These are phyloP conservation scores for Hansenula lynferdii DNA, from an alignment of 1,139 yeast species.

Conservation along the genomic window DNA sequence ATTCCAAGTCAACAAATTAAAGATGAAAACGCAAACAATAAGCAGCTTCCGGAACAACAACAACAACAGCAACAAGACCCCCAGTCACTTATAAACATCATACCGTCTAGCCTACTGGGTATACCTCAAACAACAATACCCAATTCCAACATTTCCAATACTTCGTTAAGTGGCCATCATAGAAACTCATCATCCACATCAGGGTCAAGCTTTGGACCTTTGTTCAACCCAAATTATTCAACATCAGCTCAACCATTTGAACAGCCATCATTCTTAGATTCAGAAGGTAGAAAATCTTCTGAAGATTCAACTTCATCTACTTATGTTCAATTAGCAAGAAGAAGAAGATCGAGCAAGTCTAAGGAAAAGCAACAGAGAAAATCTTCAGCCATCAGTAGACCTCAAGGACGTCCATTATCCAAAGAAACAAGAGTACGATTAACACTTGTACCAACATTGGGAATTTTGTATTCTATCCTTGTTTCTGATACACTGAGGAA, in stretches of 20 bases:
- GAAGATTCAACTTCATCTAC: not conserved
- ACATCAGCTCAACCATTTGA: not conserved
- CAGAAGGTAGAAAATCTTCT: not conserved
- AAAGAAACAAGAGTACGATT: slow-evolving; percentile 48
- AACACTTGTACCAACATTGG: slow-evolving; percentile 40
- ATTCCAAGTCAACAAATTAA: not conserved
- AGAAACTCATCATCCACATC: not conserved
- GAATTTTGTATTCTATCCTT: slow-evolving; percentile 38
- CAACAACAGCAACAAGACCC: not conserved
- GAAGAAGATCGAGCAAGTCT: slow-evolving; percentile 13
- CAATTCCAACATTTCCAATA: not conserved
- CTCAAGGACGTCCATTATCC: slow-evolving; percentile 48
- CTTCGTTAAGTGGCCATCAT: not conserved
- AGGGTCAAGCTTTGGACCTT: not conserved
- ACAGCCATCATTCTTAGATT: not conserved
- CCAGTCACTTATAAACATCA: too few relatives aligned
- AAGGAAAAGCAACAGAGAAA: slow-evolving; percentile 13
- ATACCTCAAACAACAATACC: too few relatives aligned
- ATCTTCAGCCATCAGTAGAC: slow-evolving; percentile 23
- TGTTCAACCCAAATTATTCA: not conserved
- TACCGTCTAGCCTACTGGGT: too few relatives aligned
- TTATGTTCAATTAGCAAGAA: slow-evolving; percentile 19
- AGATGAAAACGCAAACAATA: not conserved
- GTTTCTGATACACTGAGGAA: slow-evolving; percentile 32
- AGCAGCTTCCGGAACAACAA: not conserved